Evolutionary conservation across 2,329 filamentous ascomycete species (phyloP), one percentile per base, ranked within the genome.

Genomic region (Blumeriella jaapii): DNA sequence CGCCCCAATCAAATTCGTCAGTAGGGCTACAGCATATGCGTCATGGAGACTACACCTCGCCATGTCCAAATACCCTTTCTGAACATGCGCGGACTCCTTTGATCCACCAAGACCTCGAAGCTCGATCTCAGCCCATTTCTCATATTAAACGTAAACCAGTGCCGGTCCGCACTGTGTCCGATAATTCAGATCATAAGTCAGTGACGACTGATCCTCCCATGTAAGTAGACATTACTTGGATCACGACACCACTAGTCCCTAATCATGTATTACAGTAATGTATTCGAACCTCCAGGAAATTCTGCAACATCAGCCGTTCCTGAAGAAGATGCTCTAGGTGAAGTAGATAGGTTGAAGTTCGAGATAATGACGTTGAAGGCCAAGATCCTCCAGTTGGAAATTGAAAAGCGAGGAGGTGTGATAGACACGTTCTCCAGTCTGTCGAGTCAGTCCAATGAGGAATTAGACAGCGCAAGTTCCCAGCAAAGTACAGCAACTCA

Each of bases 361-460:
- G 46, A 52, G 28, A 47, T 52, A n/a, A 30, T 41, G 7, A 34
- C 48, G 8, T 33, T 52, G 12, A 52, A 50, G 31, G 48, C 47
- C 9, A 39, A 32, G 30, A 34, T 52, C 7, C 29, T 52, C 8
- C 43, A 47, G 20, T 45, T 51, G 41, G 50, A 52, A 40, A 38
- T 52, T 7, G 50, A 48, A 36, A 52, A 46, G 22, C 38, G 48
- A 9, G 40, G 33, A 34, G 36, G 34, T n/a, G 29, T 25, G 10
- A 16, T 27, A 0, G 34, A 22, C n/a, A n/a, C n/a, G n/a, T n/a
- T n/a, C n/a, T n/a, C n/a, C n/a, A n/a, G n/a, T n/a, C n/a, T n/a
- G n/a, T n/a, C n/a, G n/a, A n/a, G n/a, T n/a, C n/a, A n/a, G 16
- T n/a, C 24, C 9, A 20, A 19, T 15, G 24, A 15, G 2, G 19